Evolutionary conservation across 2,329 filamentous ascomycete species (phyloP).

Genomic region (Aaosphaeria pasadenensis): DNA sequence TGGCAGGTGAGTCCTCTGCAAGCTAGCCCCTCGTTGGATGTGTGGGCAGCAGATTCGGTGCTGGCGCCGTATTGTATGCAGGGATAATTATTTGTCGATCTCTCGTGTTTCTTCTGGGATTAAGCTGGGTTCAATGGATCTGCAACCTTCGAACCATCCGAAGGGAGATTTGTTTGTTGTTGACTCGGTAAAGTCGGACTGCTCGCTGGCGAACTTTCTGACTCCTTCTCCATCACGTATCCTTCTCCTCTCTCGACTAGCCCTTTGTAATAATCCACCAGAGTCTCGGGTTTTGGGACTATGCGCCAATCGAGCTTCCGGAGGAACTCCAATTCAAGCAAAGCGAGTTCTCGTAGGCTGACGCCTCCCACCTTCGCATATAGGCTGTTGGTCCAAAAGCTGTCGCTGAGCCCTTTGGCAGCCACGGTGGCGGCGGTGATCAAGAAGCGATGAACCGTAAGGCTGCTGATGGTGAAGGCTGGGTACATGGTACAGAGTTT

Average conservation of each 20-base stretch:
- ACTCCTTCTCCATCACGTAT: conserved; percentile 48
- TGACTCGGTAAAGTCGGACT: background rate
- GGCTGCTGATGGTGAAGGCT: conserved; percentile 91
- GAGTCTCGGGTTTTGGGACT: conserved; percentile 87
- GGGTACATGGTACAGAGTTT: conserved; percentile 87
- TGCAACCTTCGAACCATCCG: too few relatives aligned
- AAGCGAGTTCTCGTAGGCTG: conserved; percentile 80
- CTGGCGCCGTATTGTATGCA: too few relatives aligned
- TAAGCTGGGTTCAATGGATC: too few relatives aligned
- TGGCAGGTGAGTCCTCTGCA: too few relatives aligned
- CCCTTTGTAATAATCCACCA: conserved; percentile 90
- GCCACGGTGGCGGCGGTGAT: conserved; percentile 95
- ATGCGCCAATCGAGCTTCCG: conserved; percentile 95
- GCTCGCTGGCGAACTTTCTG: background rate
- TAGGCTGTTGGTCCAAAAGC: conserved; percentile 97
- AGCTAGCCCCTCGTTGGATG: too few relatives aligned
- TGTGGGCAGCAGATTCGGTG: too few relatives aligned
- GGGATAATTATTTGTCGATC: too few relatives aligned
- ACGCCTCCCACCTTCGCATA: conserved; percentile 94
- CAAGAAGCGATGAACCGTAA: conserved; percentile 95
- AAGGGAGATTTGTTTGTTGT: too few relatives aligned
- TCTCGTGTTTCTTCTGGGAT: too few relatives aligned
- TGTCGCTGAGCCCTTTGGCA: conserved; percentile 92
- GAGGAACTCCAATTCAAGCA: conserved; percentile 90
- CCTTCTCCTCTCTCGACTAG: conserved; percentile 68